Base-by-base conservation (phyloP, 306 rosid genomes). In the Dalbergia cochinchinensis region DNA sequence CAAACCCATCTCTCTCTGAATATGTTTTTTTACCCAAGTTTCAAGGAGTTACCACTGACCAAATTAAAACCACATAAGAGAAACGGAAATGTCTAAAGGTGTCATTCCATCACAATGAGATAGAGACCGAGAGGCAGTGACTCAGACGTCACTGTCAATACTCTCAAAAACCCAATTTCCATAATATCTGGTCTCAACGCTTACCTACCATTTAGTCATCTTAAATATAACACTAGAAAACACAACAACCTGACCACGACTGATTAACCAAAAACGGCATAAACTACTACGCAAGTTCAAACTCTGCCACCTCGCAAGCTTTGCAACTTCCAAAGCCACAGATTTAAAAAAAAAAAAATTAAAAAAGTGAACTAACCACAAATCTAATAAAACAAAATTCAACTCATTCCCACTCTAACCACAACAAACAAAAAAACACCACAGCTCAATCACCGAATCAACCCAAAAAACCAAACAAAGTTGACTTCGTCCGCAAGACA, bases 321-420 rank as follows among this genome's bases (percentile, higher is more conserved):
- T 12, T 10, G 51, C 31, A 64, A 74, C 26, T 8, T 18, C 22
- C 19, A 15, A 47, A 57, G 19, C 8, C 78, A 74, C 44, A 11
- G 16, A 51, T 26, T 1, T 0, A 37, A 37, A 37, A 37, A 4
- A 1, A 37, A 37, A 35, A 35, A 35, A 35, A 35, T n/a, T n/a
- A 35, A 69, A 73, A 74, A 53, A 41, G 12, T 22, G 53, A 60
- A 79, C 65, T 35, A 65, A 57, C 13, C 73, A 54, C 77, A 68
- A 74, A 45, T 60, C 76, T 26, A 1, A 44, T 2, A 44, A 41
- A 48, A 63, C 8, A 18, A 48, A 83, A 26, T 34, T n/a, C 63
- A 58, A 42, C 26, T 59, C 26, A 42, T 5, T 71, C 5, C 72
- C 47, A 41, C 26, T 64, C 55, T 53, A 58, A 66, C 41, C 14